A percentile compares a stretch with the other conserved stretches of the same genome.
These are phyloP conservation scores for Prillingera fragicola DNA, from an alignment of 1,284 basidiomycete species.

Conservation along the genomic window DNA sequence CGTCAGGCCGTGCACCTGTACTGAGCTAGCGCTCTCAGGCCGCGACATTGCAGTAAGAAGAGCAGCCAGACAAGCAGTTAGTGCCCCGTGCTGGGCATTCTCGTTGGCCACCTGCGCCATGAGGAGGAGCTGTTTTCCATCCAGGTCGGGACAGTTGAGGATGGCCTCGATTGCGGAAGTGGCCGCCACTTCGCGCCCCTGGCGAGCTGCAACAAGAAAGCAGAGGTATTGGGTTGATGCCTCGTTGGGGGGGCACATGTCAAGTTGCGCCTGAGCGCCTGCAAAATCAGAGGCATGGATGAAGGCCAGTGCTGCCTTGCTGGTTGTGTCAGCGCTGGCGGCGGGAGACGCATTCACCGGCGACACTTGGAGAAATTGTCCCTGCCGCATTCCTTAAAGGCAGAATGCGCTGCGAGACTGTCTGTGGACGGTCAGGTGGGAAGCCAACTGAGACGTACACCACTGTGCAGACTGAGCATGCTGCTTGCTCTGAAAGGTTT, in stretches of 20 bases:
- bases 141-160: conserved; percentile 16
- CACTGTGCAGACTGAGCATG: conserved; percentile 9
- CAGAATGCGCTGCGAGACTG: conserved; percentile 4
- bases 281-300: conserved; percentile 4
- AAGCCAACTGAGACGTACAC: conserved; percentile 4
- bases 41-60: neutral
- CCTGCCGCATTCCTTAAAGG: neutral
- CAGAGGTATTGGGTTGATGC: conserved; percentile 20
- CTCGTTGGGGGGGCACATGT: conserved; percentile 9
- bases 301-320: conserved; percentile 6
- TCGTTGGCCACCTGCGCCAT: conserved; percentile 15
- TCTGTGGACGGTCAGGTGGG: neutral
- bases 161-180: conserved; percentile 11
- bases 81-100: conserved; percentile 2
- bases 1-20: conserved; percentile 3
- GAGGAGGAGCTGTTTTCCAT: conserved; percentile 14
- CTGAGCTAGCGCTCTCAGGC: neutral
- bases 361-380: conserved; percentile 7
- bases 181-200: conserved; percentile 4
- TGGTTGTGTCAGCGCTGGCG: neutral
- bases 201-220: conserved; percentile 12
- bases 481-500: neutral
- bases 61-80: neutral
- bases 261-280: conserved; percentile 1
- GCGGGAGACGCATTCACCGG: neutral